Percentiles rank a stretch among this genome's conserved stretches.
Evolutionary conservation across 129 eudicot species (phyloP).

Genomic region (Ambrosia artemisiifolia): DNA sequence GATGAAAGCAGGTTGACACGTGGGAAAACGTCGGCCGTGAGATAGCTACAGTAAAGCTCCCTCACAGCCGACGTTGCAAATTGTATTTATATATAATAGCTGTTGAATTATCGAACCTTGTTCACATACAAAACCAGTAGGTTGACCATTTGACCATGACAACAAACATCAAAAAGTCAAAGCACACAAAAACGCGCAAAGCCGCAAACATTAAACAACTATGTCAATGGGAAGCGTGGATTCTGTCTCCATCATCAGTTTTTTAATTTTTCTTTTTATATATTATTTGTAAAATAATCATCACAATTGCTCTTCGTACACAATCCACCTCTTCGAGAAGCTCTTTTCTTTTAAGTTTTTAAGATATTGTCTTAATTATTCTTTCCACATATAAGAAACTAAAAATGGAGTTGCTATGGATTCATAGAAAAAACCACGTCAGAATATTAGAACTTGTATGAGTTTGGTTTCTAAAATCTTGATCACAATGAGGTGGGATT

Average conservation of each 20-base stretch:
- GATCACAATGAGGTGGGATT: too few species aligned
- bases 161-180: background rate
- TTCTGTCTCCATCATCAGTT: background rate
- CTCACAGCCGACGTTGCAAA: too few species aligned
- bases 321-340: background rate
- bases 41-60: too few species aligned
- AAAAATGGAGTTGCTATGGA: background rate
- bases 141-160: background rate
- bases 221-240: background rate
- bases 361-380: background rate
- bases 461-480: too few species aligned
- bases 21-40: too few species aligned
- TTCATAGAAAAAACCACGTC: too few species aligned
- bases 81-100: background rate
- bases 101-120: background rate
- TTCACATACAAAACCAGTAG: background rate
- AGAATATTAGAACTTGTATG: too few species aligned
- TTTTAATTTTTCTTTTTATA: background rate
- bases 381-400: background rate
- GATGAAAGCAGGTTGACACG: too few species aligned
- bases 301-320: background rate
- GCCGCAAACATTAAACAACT: slow-evolving; percentile 1
- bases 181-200: slow-evolving; percentile 1
- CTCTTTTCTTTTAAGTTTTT: background rate
- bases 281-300: background rate